Percentiles rank a stretch among this genome's conserved stretches.
Evolutionary conservation across 164 flowering plant species (phyloP).

Genomic region (Berberis thunbergii): DNA sequence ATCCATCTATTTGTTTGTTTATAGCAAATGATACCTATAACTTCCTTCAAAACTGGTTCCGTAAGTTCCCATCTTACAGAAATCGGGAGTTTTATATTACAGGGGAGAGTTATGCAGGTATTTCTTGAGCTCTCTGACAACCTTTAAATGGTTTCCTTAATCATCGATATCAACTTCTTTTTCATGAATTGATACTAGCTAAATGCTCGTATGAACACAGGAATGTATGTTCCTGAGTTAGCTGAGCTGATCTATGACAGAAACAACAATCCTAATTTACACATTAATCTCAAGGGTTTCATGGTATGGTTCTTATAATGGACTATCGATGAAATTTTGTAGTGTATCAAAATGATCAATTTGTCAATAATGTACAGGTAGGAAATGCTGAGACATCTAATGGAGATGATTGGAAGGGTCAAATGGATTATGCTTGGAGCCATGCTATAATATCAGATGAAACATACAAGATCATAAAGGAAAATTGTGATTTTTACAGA

Average conservation of each 20-base stretch:
- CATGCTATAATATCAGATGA: conserved; percentile 90
- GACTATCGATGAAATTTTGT: neutral
- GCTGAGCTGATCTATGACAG: conserved; percentile 71
- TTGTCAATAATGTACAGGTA: conserved; percentile 25
- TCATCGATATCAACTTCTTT: neutral
- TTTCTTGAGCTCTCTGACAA: neutral
- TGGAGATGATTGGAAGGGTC: conserved; percentile 69
- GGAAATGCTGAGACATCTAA: conserved; percentile 87
- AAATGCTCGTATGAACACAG: conserved; percentile 31
- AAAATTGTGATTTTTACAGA: conserved; percentile 61
- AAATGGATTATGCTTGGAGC: conserved; percentile 96
- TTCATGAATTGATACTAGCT: neutral
- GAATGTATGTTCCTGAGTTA: conserved; percentile 83
- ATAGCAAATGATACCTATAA: conserved; percentile 66
- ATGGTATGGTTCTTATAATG: conserved; percentile 41
- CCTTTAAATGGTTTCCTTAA: neutral
- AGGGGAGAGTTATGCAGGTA: conserved; percentile 98
- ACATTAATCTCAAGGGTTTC: conserved; percentile 68
- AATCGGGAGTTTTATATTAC: conserved; percentile 56
- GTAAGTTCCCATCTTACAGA: conserved; percentile 66
- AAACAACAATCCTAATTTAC: conserved; percentile 51
- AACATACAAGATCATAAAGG: conserved; percentile 45
- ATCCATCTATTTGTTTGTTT: neutral
- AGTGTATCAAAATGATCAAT: neutral
- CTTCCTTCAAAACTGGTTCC: conserved; percentile 80